These are phyloP conservation scores for Durusdinium trenchii DNA, from an alignment of 73 alveolate species.

Conservation along the genomic window DNA sequence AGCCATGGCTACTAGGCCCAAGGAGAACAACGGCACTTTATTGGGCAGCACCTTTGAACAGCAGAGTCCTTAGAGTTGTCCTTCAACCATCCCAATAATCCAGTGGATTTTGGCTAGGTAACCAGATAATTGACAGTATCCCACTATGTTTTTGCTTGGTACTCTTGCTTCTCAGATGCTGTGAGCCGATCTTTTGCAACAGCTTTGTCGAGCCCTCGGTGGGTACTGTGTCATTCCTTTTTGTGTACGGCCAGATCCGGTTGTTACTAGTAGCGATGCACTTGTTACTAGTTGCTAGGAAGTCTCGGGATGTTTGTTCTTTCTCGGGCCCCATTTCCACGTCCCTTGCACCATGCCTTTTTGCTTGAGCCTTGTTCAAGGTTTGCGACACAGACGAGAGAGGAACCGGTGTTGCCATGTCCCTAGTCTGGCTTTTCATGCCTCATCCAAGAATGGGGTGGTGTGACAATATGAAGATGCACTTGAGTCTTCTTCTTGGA, in stretches of 20 bases:
- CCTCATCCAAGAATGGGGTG: not conserved
- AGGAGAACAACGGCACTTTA: slow-evolving; percentile 58
- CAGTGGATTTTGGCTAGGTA: no score
- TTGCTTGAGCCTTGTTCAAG: not conserved
- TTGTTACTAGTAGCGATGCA: no score
- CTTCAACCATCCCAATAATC: not conserved
- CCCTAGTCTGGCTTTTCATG: not conserved
- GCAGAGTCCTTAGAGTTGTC: not conserved
- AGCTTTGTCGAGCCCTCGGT: slow-evolving; percentile 32
- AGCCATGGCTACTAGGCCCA: slow-evolving; percentile 30
- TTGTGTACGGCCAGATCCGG: no score
- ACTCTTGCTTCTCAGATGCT: slow-evolving; percentile 25
- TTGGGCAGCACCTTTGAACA: slow-evolving; percentile 82
- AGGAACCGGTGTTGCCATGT: slow-evolving; percentile 42
- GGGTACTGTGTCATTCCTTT: not conserved
- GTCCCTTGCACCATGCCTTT: not conserved
- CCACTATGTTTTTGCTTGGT: not conserved
- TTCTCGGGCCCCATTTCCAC: no score
- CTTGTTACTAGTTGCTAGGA: no score
- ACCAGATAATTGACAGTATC: no score
- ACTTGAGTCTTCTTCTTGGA: not conserved
- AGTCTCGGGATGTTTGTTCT: no score
- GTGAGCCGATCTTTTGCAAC: slow-evolving; percentile 70
- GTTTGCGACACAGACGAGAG: slow-evolving; percentile 83
- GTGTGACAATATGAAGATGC: not conserved